These are phyloP conservation scores for Priceomyces medius DNA, from an alignment of 805 yeast species.

Conservation along the genomic window DNA sequence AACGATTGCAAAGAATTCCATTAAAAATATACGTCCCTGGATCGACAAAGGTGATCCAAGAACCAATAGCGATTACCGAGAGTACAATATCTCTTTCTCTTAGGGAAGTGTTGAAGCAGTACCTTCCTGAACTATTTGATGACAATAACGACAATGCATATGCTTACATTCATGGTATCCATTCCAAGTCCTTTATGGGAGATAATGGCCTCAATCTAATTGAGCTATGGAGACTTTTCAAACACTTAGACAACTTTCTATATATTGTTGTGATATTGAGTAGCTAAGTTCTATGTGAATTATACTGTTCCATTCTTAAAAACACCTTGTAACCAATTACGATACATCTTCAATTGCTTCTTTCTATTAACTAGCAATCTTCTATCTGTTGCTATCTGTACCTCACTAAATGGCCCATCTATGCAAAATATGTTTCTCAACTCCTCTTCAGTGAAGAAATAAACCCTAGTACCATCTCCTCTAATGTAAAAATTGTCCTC, in stretches of 20 bases:
- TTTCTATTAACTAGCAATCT: slow-evolving; percentile 88
- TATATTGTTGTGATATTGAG: slow-evolving; percentile 24
- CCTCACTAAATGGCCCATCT: slow-evolving; percentile 56
- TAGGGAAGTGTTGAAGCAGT: slow-evolving; percentile 6
- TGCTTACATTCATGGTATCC: slow-evolving; percentile 34
- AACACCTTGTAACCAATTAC: slow-evolving; percentile 96
- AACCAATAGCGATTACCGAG: slow-evolving; percentile 13
- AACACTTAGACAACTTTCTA: slow-evolving; percentile 36
- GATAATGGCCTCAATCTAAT: slow-evolving; percentile 13
- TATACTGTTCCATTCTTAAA: slow-evolving; percentile 41
- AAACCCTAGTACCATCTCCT: slow-evolving; percentile 97
- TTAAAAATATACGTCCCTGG: slow-evolving; percentile 47
- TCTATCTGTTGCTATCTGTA: slow-evolving; percentile 83
- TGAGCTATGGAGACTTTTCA: slow-evolving; percentile 35
- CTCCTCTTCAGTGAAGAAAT: slow-evolving; percentile 95
- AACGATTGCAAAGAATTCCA: slow-evolving; percentile 42
- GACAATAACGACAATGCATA: slow-evolving; percentile 5
- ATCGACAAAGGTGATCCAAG: slow-evolving; percentile 33
- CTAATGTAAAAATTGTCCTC: slow-evolving; percentile 94
- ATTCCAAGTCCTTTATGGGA: slow-evolving; percentile 15
- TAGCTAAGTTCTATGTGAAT: slow-evolving; percentile 1
- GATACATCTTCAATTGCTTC: slow-evolving; percentile 89
- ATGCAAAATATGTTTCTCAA: slow-evolving; percentile 62
- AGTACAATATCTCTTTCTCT: slow-evolving; percentile 5
- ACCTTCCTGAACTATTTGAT: slow-evolving; percentile 13